Conservation (phyloP, 441 rosid genomes). For the Brassica balearica region DNA sequence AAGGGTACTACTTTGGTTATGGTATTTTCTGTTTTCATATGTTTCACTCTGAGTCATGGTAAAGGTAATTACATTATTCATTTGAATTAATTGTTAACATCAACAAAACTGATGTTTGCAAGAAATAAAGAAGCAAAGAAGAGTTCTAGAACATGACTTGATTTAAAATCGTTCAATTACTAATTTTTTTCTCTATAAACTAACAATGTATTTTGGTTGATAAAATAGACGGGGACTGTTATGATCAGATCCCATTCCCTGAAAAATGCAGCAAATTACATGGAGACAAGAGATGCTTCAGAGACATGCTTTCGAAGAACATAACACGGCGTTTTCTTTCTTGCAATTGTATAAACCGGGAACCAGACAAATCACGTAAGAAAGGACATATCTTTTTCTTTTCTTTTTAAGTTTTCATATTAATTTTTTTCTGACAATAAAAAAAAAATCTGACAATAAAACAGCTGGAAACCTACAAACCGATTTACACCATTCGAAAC, state of each 20-base stretch:
- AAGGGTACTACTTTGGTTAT: constrained; percentile 7
- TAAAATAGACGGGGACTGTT: constrained; percentile 6
- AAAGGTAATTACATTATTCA: constrained; percentile 14
- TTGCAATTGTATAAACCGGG: not conserved
- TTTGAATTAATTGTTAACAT: not conserved
- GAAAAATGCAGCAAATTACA: not conserved
- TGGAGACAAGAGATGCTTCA: not conserved
- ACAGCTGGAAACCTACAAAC: not conserved
- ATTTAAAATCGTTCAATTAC: not conserved
- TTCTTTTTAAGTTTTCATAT: too few species aligned
- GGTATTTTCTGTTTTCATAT: constrained; percentile 14
- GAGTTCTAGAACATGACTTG: not conserved
- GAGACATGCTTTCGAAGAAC: not conserved
- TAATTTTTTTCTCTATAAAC: not conserved
- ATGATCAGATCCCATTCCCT: not conserved
- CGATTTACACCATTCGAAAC: not conserved
- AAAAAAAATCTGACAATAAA: too few species aligned
- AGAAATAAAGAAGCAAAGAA: not conserved
- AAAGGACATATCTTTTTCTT: not conserved
- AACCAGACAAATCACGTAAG: not conserved
- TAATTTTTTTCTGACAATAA: too few species aligned
- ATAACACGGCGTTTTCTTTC: not conserved
- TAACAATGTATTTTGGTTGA: constrained; percentile 6
- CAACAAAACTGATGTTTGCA: not conserved
- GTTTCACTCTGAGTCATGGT: constrained; percentile 8